These are phyloP conservation scores for Coemansia sp. DNA, from an alignment of 192 early-diverging fungal species.

Conservation along the genomic window DNA sequence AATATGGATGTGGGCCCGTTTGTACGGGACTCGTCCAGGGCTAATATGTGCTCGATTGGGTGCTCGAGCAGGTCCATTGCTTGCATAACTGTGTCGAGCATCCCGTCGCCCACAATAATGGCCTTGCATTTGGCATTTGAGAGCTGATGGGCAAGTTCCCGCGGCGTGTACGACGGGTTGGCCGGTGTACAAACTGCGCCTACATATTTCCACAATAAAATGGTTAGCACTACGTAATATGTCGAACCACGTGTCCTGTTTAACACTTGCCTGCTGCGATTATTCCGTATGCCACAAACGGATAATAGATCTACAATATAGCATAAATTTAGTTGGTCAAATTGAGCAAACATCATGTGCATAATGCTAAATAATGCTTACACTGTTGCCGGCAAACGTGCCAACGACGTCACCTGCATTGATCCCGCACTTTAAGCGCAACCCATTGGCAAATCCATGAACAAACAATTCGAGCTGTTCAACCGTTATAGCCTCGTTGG, in stretches of 20 bases:
- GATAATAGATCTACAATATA: conserved; percentile 42
- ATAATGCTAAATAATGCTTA: conserved; percentile 16
- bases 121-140: conserved; percentile 64
- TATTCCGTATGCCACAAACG: conserved; percentile 64
- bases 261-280: conserved; percentile 50
- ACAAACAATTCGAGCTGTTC: conserved; percentile 18
- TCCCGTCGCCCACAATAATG: conserved; percentile 60
- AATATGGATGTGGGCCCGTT: conserved; percentile 18
- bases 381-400: conserved; percentile 49
- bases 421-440: conserved; percentile 52
- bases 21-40: conserved; percentile 24
- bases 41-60: conserved; percentile 40
- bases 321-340: neutral
- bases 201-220: neutral
- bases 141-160: conserved; percentile 80
- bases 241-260: too few species aligned
- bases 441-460: conserved; percentile 20
- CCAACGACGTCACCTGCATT: conserved; percentile 70
- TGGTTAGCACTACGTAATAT: neutral
- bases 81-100: conserved; percentile 22
- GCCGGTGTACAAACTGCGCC: conserved; percentile 67
- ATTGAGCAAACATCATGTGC: too few species aligned
- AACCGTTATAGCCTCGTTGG: conserved; percentile 13
- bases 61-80: conserved; percentile 20
- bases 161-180: conserved; percentile 79